Base-by-base conservation (phyloP, 129 eudicot species). In the Flaveria ramosissima region DNA sequence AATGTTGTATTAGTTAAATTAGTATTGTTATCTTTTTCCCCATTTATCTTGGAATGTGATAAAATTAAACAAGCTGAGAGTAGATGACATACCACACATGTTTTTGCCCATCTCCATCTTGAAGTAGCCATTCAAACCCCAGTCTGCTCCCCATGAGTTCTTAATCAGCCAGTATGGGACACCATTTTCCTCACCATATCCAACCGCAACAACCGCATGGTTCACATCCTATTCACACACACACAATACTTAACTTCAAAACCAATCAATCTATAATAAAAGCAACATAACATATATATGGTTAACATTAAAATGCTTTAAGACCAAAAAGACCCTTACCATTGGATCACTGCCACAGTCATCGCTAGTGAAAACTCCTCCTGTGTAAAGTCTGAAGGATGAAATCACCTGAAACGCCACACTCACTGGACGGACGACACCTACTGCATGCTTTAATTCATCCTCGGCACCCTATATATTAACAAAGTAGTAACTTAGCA, bases 101-200 rank as follows among this genome's bases (percentile, higher is more conserved):
- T 95, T 95, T 82, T 95, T 95, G 57, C 99, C 99, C 96, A 92
- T 80, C 83, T 95, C 99, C 99, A 95, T 95, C 69, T 92, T 95
- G 59, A 95, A 95, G 83, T 91, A 95, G n/a, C 99, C 99, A 39
- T 85, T 71, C 81, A 88, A 77, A 74, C 97, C 99, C 97, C 99
- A 95, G 59, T 86, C 90, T 26, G 84, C 96, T 20, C 99, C 99
- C 99, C 99, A 95, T 10, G 99, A 95, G 85, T 95, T 95, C 85
- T 95, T 95, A 17, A 95, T 92, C 53, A 95, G 89, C 99, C 99
- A 95, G 56, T 95, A 95, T 3, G 96, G 92, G 55, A 83, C 79
- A 47, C 94, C 99, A 43, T 91, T 45, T 92, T 95, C 99, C 56
- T 84, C 97, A 45, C 99, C 99, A 77, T 95, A 95, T 62, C 99